Base-by-base conservation (phyloP, 2,329 filamentous ascomycete genomes). In the Fusarium brachygibbosum region DNA sequence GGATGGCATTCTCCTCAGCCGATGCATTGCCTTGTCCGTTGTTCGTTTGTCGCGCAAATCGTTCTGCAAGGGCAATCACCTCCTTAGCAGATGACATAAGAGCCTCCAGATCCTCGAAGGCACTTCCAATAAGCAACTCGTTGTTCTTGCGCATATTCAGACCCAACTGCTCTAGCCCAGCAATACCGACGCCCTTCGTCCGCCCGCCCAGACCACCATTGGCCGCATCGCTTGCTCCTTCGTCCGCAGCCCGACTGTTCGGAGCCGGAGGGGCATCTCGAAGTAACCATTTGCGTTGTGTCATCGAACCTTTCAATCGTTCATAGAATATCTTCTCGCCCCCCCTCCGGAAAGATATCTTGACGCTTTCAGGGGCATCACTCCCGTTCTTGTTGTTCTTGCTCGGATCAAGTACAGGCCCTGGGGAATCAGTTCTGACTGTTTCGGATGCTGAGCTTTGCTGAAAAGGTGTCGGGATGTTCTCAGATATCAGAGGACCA, bases 61-160 rank as follows among this genome's bases (percentile, higher is more conserved):
- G 90, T 79, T 98, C 95, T 1, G 96, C 96, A 41, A 99, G 89
- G 7, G 94, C 93, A 51, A 98, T 91, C 49, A 99, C 93, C 77
- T 99, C 93, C 77, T 98, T 98, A 7, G 96, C 96, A 5, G 95
- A 98, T 5, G 94, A 93, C 95, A 98, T 99, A 37, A 99, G 85
- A 5, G 96, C 94, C 77, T 98, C 95, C 0, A 99, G 87, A 75
- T 99, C 96, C 77, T 98, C 95, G 75, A 99, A 99, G 0, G 96
- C 94, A 69, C 88, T 94, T 28, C 95, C 95, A 69, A 99, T 97
- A 50, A 98, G 90, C 12, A 93, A 82, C 79, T 98, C 94, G 73
- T 98, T 98, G 78, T 97, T 97, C 81, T 93, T 95, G 59, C 93
- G 91, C 75, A 94, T 88, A 72, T 94, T 93, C 8, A 95, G 81